Conservation (phyloP, 306 rosid species). For the Cucurbita pepo region DNA sequence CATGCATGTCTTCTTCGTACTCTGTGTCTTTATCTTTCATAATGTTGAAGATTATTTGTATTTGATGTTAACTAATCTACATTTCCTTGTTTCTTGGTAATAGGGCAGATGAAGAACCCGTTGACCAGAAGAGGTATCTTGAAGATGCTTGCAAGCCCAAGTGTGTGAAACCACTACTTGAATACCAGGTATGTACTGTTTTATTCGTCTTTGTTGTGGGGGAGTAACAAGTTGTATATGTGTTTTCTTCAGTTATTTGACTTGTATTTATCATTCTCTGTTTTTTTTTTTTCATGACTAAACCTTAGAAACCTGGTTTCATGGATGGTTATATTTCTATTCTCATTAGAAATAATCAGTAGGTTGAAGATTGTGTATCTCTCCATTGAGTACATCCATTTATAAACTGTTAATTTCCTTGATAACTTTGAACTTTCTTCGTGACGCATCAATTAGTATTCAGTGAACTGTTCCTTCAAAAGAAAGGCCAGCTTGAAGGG, state of each 20-base stretch:
- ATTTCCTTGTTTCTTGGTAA: not conserved
- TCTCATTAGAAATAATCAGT: not conserved
- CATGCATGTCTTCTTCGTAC: not conserved
- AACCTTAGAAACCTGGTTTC: not conserved
- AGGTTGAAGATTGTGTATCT: not conserved
- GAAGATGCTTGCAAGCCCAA: slow-evolving; percentile 92
- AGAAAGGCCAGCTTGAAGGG: not conserved
- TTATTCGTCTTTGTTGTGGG: not conserved
- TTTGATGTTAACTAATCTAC: not conserved
- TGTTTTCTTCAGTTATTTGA: not conserved
- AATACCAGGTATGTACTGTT: slow-evolving; percentile 51
- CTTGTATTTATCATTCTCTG: not conserved
- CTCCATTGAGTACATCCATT: not conserved
- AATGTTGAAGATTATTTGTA: not conserved
- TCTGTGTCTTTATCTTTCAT: not conserved
- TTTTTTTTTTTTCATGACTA: not conserved
- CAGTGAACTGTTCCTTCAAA: not conserved
- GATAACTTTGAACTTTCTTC: not conserved
- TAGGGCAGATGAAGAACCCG: slow-evolving; percentile 98
- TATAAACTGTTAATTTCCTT: not conserved
- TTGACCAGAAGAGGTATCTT: slow-evolving; percentile 66
- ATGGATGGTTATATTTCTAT: not conserved
- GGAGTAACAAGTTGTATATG: not conserved
- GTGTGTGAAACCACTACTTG: slow-evolving; percentile 76
- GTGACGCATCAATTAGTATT: not conserved